Base-by-base conservation (phyloP, 257 asterid species). In the Fraxinus cuspidata region DNA sequence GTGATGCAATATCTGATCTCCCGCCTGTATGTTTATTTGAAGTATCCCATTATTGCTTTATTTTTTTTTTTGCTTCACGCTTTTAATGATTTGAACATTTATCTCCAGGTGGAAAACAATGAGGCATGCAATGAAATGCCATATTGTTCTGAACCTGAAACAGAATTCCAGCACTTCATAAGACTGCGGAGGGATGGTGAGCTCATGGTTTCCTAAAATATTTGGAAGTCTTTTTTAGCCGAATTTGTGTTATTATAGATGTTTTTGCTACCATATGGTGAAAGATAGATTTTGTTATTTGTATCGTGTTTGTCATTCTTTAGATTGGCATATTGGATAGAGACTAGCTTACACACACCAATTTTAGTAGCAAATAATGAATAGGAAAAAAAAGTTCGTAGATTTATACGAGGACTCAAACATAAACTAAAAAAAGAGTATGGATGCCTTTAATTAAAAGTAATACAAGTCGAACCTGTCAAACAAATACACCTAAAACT, bases 1-100 rank as follows among this genome's bases (percentile, higher is more conserved):
- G 79, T 0, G 97, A 92, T 88, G 96, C 97, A 6, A 86, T 94
- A 53, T 89, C 92, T 5, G 97, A 92, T 83, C 96, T 92, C 23
- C 97, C 97, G 19, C 75, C 12, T 11, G 97, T 94, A 77, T 69
- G 92, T 74, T 34, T 5, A 47, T 60, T 38, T 84, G 18, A 18
- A 47, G 0, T 47, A 9, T 69, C 47, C 53, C 42, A 27, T 67
- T 29, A 1, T 47, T 53, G 29, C 15, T 68, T 49, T 51, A n/a
- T n/a, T n/a, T 21, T 13, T 70, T 76, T 69, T 8, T 42, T 63
- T 16, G 29, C 34, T 21, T 70, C 4, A 0, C 27, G 5, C 32
- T 25, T 25, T 10, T 60, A 60, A 34, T 76, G 2, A 63, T 27
- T 38, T 80, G 12, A 58, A 56, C 8, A 28, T 72, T 38, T 56